Evolutionary conservation across 768 basidiomycete genomes (phyloP), one percentile per base, ranked within the genome.

Genomic region (Tulasnella sp.): DNA sequence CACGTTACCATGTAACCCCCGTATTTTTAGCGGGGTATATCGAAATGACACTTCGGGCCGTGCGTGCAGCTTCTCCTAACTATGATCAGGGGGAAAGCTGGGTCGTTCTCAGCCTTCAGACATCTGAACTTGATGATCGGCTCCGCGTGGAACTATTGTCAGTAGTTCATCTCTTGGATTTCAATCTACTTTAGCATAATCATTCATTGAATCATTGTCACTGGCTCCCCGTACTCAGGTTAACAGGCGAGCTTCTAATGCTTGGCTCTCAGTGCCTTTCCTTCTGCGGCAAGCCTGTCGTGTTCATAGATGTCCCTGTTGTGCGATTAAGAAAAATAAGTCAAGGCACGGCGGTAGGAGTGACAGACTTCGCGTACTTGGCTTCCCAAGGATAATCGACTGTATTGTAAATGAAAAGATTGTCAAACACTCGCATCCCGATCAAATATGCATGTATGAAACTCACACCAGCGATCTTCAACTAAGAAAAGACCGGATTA

Each of bases 341-440:
- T 24, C 17, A 15, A 21, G 11, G 9, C 24, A 27, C 17, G 24
- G 15, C 52, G 51, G 10, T 19, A 26, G 23, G 13, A 21, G 13
- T 43, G 13, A 1, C 27, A 8, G 30, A 15, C 30, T 19, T 19
- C 51, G 70, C 85, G 72, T 67, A 85, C 87, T 69, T 75, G 23
- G 82, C 79, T 74, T 89, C 87, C 87, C 88, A 89, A 65, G 87
- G 87, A 68, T 89, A 89, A 67, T 88, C 85, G 63, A 88, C 75
- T 87, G 86, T 87, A 68, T 66, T 61, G 41, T 34, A 19, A 21
- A 11, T 26, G 11, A 29, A 34, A 21, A 42, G 41, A 15, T 13
- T 19, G 27, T 32, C 21, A 21, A 21, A 41, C 17, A 44, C n/a
- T 5, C 19, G 54, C 9, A 11, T 13, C 27, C 41, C 27, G 11